Evolutionary conservation across 176 grass and related monocot genomes (phyloP).

Genomic region (Lolium multiflorum): DNA sequence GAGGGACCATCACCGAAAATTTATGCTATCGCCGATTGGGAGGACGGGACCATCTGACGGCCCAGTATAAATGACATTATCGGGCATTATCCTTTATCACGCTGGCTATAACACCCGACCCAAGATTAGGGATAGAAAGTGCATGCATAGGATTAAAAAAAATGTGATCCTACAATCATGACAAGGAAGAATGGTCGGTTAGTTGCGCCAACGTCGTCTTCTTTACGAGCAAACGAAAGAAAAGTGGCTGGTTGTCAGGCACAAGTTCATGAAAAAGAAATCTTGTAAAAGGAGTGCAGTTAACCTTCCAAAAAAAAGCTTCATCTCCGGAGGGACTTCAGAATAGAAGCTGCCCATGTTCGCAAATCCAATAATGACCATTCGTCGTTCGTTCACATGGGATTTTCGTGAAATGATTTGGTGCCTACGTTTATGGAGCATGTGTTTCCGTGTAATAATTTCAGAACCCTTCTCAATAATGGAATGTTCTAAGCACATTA

Average conservation of each 20-base stretch:
- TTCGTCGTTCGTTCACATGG: background rate
- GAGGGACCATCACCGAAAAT: constrained; percentile 20
- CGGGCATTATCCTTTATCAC: background rate
- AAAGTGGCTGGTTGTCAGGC: background rate
- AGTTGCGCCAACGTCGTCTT: background rate
- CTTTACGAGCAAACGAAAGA: background rate
- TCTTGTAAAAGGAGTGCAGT: background rate
- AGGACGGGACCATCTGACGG: background rate
- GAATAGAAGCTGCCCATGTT: constrained; percentile 50
- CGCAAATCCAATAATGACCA: constrained; percentile 11
- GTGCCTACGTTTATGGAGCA: background rate
- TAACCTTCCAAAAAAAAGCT: background rate
- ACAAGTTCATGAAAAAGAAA: background rate
- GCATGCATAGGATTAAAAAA: background rate
- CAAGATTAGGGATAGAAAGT: background rate
- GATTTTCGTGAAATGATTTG: constrained; percentile 4
- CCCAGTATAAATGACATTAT: background rate
- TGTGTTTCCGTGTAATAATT: constrained; percentile 9
- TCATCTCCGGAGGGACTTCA: background rate
- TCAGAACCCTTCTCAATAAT: background rate
- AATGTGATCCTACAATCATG: constrained; percentile 26
- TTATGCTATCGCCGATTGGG: constrained; percentile 17
- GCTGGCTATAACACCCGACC: background rate
- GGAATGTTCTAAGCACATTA: background rate
- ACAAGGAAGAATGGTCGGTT: constrained; percentile 5